phyloP scores from a whole-genome alignment of 495 filamentous ascomycete species.

The Astrocystis sublimbata region DNA sequence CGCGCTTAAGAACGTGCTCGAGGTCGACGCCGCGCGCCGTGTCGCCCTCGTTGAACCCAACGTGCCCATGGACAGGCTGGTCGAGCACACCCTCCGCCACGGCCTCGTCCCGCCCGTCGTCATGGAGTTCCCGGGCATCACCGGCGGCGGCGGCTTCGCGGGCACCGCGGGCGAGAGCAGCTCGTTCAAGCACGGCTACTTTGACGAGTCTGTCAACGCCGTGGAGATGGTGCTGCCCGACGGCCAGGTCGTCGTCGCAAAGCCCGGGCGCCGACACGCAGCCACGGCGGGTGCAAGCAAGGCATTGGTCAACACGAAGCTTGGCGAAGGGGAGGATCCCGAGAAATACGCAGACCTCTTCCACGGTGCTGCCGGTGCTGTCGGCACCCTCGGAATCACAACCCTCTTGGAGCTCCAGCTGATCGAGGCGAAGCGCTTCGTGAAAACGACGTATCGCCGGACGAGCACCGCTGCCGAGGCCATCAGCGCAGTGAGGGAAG shows the following conservation, averaged over 20 bases:
- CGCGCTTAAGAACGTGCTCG: slow-evolving; percentile 36
- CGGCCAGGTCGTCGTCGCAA: slow-evolving; percentile 49
- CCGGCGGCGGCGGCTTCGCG: slow-evolving; percentile 62
- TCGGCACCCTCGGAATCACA: slow-evolving; percentile 58
- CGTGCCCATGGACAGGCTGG: slow-evolving; percentile 64
- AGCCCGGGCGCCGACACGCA: slow-evolving; percentile 16
- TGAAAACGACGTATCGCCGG: slow-evolving; percentile 57
- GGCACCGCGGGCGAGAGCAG: slow-evolving; percentile 63
- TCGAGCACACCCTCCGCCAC: slow-evolving; percentile 52
- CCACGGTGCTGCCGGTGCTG: slow-evolving; percentile 54
- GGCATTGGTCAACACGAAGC: slow-evolving; percentile 20
- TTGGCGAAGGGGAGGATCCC: slow-evolving; percentile 29
- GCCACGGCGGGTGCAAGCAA: slow-evolving; percentile 36
- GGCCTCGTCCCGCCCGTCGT: slow-evolving; percentile 59
- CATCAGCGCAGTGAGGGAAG: slow-evolving; percentile 34
- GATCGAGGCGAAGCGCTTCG: slow-evolving; percentile 54
- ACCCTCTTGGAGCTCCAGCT: slow-evolving; percentile 58
- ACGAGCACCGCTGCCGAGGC: slow-evolving; percentile 46
- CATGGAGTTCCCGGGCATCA: slow-evolving; percentile 67
- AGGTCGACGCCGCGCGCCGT: slow-evolving; percentile 39
- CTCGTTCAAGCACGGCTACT: slow-evolving; percentile 61
- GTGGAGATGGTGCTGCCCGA: slow-evolving; percentile 63
- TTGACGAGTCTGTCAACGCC: slow-evolving; percentile 53
- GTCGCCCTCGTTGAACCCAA: slow-evolving; percentile 63
- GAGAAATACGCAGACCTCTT: slow-evolving; percentile 53